Evolutionary conservation across 495 filamentous ascomycete species (phyloP).

Genomic region (Daldinia concentrica): DNA sequence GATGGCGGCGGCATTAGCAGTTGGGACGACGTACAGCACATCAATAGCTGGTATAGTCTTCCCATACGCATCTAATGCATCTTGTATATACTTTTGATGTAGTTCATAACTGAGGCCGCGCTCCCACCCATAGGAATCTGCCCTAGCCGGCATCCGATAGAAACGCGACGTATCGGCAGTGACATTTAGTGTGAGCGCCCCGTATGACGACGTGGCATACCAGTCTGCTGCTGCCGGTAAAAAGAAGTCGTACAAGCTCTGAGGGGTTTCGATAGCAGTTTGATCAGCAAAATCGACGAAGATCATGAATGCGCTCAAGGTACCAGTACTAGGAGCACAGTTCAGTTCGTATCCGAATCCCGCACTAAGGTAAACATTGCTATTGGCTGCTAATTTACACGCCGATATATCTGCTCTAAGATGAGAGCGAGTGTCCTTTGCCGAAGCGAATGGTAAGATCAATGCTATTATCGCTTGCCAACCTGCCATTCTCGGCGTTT

Average conservation of each 20-base stretch:
- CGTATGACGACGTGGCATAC: slow-evolving; percentile 45
- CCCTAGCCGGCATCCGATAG: slow-evolving; percentile 43
- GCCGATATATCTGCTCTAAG: slow-evolving; percentile 36
- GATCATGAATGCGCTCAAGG: slow-evolving; percentile 47
- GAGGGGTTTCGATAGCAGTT: slow-evolving; percentile 36
- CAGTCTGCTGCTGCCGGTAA: slow-evolving; percentile 45
- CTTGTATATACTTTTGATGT: slow-evolving; percentile 45
- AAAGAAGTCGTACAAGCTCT: slow-evolving; percentile 45
- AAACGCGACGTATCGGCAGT: slow-evolving; percentile 46
- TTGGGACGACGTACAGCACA: slow-evolving; percentile 48
- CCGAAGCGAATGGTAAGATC: background rate
- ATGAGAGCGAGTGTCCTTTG: background rate
- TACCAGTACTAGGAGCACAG: slow-evolving; percentile 47
- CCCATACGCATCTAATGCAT: slow-evolving; percentile 43
- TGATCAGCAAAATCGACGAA: slow-evolving; percentile 47
- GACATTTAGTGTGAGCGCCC: slow-evolving; percentile 39
- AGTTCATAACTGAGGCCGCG: slow-evolving; percentile 41
- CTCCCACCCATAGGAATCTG: slow-evolving; percentile 39
- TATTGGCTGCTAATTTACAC: slow-evolving; percentile 39
- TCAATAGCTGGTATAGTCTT: slow-evolving; percentile 34
- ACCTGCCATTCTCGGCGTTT: background rate
- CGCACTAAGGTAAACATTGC: slow-evolving; percentile 38
- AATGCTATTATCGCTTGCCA: background rate
- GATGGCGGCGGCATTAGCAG: slow-evolving; percentile 35
- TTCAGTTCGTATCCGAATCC: slow-evolving; percentile 44